These are phyloP conservation scores for Skeletonema potamos DNA, from an alignment of 108 stramenopile genomes.

Conservation along the genomic window DNA sequence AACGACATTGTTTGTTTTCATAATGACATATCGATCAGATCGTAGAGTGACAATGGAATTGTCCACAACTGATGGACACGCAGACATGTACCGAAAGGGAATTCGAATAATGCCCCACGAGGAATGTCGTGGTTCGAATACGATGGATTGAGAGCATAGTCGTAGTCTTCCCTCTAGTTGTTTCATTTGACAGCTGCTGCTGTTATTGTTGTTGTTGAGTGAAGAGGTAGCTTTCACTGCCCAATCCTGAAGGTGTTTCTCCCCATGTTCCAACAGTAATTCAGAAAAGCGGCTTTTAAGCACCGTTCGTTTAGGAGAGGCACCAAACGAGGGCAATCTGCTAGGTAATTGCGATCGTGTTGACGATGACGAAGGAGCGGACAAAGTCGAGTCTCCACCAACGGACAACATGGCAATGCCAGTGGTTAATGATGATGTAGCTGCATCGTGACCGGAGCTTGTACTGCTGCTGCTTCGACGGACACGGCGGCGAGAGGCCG, in stretches of 20 bases:
- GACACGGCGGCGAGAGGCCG: slow-evolving; percentile 38
- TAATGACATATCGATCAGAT: slow-evolving; percentile 47
- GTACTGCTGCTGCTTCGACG: slow-evolving; percentile 16
- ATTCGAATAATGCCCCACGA: slow-evolving; percentile 63
- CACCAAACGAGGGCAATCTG: background rate
- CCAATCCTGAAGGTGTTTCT: slow-evolving; percentile 83
- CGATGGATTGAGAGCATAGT: slow-evolving; percentile 69
- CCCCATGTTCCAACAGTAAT: slow-evolving; percentile 81
- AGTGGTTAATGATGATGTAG: slow-evolving; percentile 5
- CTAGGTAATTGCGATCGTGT: background rate
- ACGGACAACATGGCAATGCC: background rate
- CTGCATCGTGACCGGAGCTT: slow-evolving; percentile 1
- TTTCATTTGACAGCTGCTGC: slow-evolving; percentile 42
- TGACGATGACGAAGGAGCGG: too few species aligned
- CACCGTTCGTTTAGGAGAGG: background rate
- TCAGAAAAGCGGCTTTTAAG: slow-evolving; percentile 60
- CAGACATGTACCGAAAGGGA: slow-evolving; percentile 64
- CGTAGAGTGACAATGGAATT: slow-evolving; percentile 31
- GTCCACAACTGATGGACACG: slow-evolving; percentile 39
- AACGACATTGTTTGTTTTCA: slow-evolving; percentile 65
- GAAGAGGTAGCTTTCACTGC: slow-evolving; percentile 67
- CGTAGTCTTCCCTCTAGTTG: slow-evolving; percentile 73
- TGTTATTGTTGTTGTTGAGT: slow-evolving; percentile 1
- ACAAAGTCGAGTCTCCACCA: background rate
- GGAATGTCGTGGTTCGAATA: slow-evolving; percentile 81